phyloP scores from a whole-genome alignment of 768 basidiomycete genomes.

The Pholiota conissans region DNA sequence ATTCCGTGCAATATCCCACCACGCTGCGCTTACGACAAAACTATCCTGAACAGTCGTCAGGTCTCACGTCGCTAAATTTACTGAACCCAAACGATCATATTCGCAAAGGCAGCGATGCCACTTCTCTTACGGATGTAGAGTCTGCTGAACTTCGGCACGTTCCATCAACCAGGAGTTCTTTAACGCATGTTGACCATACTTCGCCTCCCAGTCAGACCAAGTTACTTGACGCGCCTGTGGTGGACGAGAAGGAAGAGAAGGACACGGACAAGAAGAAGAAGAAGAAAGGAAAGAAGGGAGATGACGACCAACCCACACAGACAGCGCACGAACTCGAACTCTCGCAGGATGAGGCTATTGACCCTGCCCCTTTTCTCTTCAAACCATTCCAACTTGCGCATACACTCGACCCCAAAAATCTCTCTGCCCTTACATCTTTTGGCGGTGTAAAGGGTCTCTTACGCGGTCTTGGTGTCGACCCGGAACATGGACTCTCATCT shows the following conservation, averaged over 20 bases:
- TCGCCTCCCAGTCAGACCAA: constrained; percentile 22
- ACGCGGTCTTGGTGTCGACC: constrained; percentile 70
- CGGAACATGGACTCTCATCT: constrained; percentile 43
- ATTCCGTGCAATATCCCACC: constrained; percentile 59
- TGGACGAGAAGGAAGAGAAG: constrained; percentile 2
- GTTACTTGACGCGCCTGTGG: constrained; percentile 7
- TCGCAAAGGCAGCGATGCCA: constrained; percentile 60
- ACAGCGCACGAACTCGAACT: constrained; percentile 36
- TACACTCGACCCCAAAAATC: constrained; percentile 86
- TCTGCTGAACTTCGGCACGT: constrained; percentile 48
- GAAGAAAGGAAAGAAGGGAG: constrained; percentile 25
- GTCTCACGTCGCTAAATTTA: constrained; percentile 50
- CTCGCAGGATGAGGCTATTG: constrained; percentile 38
- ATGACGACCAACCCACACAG: constrained; percentile 21
- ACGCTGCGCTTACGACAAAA: constrained; percentile 67
- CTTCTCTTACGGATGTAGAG: constrained; percentile 55
- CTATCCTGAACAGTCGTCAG: constrained; percentile 57
- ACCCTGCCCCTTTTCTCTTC: constrained; percentile 73
- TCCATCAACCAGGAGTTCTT: constrained; percentile 36
- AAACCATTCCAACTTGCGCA: constrained; percentile 77
- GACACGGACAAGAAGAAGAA: constrained; percentile 17
- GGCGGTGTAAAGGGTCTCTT: constrained; percentile 74
- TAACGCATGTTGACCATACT: constrained; percentile 31
- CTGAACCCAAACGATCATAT: constrained; percentile 45
- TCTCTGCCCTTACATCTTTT: constrained; percentile 61